Evolutionary conservation across 2,329 filamentous ascomycete genomes (phyloP).

Genomic region (Dendrostoma leiphaemia): DNA sequence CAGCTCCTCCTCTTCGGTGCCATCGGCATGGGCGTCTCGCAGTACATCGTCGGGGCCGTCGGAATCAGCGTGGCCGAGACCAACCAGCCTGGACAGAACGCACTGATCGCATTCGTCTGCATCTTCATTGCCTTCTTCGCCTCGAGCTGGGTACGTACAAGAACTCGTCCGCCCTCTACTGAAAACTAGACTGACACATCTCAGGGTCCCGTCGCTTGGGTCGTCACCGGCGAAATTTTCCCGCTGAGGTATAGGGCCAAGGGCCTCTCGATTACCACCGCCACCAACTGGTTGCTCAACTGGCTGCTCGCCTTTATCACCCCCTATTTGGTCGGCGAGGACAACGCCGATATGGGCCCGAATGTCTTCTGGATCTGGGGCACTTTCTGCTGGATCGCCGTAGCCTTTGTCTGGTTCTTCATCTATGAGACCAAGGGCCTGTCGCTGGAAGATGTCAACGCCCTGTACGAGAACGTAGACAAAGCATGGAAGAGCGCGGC

Average conservation of each 20-base stretch:
- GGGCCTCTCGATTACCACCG: constrained; percentile 68
- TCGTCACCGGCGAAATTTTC: constrained; percentile 73
- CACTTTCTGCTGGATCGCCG: constrained; percentile 51
- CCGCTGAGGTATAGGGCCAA: constrained; percentile 71
- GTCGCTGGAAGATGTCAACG: constrained; percentile 72
- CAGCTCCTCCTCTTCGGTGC: constrained; percentile 67
- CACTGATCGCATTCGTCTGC: constrained; percentile 73
- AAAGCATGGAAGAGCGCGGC: too few relatives aligned
- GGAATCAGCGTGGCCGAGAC: constrained; percentile 46
- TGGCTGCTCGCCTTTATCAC: constrained; percentile 60
- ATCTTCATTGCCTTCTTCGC: constrained; percentile 82
- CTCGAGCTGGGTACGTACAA: constrained; percentile 70
- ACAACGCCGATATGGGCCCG: constrained; percentile 40
- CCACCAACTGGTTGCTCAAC: constrained; percentile 75
- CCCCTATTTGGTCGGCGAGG: constrained; percentile 65
- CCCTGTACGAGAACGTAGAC: too few relatives aligned
- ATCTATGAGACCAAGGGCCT: constrained; percentile 75
- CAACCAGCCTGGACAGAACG: constrained; percentile 35
- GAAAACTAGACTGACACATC: too few relatives aligned
- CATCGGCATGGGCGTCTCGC: constrained; percentile 65
- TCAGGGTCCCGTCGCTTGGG: constrained; percentile 55
- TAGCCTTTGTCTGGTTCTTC: constrained; percentile 56
- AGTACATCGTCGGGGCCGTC: constrained; percentile 69
- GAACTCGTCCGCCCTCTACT: not conserved
- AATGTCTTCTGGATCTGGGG: constrained; percentile 62